Percentiles rank a stretch among this genome's conserved stretches.
Evolutionary conservation across 352 stramenopile genomes (phyloP).

Genomic region (Pilasporangium apinafurcum): DNA sequence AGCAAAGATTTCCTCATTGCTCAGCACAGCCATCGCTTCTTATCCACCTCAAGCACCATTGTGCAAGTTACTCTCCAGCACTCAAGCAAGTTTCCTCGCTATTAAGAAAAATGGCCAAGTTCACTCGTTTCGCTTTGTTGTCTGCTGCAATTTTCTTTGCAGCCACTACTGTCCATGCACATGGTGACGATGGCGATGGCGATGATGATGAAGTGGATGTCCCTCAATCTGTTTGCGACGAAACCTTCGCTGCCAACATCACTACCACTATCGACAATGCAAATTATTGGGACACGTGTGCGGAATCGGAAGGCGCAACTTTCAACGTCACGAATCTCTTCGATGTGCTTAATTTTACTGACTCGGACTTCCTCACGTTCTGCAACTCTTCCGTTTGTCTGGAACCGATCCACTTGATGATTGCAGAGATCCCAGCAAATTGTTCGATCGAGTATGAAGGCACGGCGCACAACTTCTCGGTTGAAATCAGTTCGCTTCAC

Average conservation of each 20-base stretch:
- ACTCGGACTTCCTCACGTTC: constrained; percentile 14
- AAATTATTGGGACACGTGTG: constrained; percentile 9
- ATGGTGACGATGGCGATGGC: not conserved
- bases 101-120: constrained; percentile 13
- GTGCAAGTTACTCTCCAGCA: too few relatives aligned
- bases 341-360: constrained; percentile 12
- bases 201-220: constrained; percentile 1
- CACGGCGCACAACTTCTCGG: constrained; percentile 12
- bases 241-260: too few relatives aligned
- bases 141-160: constrained; percentile 16
- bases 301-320: not conserved
- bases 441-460: constrained; percentile 17
- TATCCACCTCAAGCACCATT: too few relatives aligned
- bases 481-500: constrained; percentile 4
- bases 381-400: constrained; percentile 12
- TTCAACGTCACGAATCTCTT: constrained; percentile 6
- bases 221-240: too few relatives aligned
- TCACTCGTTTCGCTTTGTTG: constrained; percentile 7
- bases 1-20: too few relatives aligned
- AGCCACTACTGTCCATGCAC: not conserved
- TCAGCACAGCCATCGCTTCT: too few relatives aligned
- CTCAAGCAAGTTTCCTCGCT: too few relatives aligned
- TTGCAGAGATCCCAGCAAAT: constrained; percentile 9
- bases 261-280: constrained; percentile 8
- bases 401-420: constrained; percentile 8